phyloP scores from a whole-genome alignment of 1,139 yeast species.

The Trichomonascaceae sp. region DNA sequence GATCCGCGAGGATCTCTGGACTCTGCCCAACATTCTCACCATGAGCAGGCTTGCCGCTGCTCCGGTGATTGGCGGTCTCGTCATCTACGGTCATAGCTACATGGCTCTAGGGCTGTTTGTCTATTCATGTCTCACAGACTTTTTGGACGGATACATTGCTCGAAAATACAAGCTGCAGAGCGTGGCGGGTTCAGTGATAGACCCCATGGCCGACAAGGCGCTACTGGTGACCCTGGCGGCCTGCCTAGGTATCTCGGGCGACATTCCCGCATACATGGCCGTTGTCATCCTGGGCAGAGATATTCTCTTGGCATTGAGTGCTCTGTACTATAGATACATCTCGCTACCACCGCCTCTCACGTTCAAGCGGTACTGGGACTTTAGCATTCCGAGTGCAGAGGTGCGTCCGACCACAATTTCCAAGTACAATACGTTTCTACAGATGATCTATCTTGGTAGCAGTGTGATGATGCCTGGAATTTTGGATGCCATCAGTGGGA shows the following conservation, averaged over 20 bases:
- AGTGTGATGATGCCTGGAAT: slow-evolving; percentile 58
- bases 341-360: slow-evolving; percentile 73
- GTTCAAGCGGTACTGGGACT: slow-evolving; percentile 56
- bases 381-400: slow-evolving; percentile 70
- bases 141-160: slow-evolving; percentile 85
- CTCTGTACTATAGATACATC: slow-evolving; percentile 56
- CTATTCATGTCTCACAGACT: slow-evolving; percentile 83
- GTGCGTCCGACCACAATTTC: slow-evolving; percentile 85
- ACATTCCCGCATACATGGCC: slow-evolving; percentile 51
- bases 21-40: slow-evolving; percentile 77
- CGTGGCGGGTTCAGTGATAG: slow-evolving; percentile 79
- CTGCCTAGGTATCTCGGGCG: slow-evolving; percentile 55
- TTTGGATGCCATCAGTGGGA: slow-evolving; percentile 21
- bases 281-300: slow-evolving; percentile 75
- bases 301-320: slow-evolving; percentile 58
- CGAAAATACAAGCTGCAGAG: slow-evolving; percentile 64
- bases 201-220: slow-evolving; percentile 90
- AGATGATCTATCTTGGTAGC: slow-evolving; percentile 78
- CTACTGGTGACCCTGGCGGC: slow-evolving; percentile 79
- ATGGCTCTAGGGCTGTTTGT: slow-evolving; percentile 62
- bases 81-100: slow-evolving; percentile 45
- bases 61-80: slow-evolving; percentile 71
- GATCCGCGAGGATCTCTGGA: slow-evolving; percentile 45
- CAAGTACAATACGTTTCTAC: slow-evolving; percentile 79
- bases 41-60: slow-evolving; percentile 64